Evolutionary conservation across 306 rosid genomes (phyloP), one percentile per base, ranked within the genome.

Genomic region (Glycine tomentella): DNA sequence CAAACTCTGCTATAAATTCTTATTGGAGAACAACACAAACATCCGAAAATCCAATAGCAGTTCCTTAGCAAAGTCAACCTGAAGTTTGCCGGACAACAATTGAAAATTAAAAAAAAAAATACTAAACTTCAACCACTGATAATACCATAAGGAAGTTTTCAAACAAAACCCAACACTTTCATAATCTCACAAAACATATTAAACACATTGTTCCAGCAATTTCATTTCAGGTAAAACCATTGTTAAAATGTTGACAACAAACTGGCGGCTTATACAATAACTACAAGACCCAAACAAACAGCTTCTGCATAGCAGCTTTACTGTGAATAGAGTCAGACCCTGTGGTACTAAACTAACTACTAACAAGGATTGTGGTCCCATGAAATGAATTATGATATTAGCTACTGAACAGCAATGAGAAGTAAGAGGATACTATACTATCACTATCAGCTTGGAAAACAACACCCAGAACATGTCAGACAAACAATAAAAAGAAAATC

Each of bases 371-470:
- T 42, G 75, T 40, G 57, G 77, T 46, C 62, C 82, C 31, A 25
- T 25, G 70, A 33, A 79, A 31, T n/a, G 65, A 62, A 63, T 38
- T 9, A 31, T 11, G 53, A 63, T 25, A 25, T 25, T 57, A 83
- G 74, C 38, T 57, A 46, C 77, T 66, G 40, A 56, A 58, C 69
- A 57, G 6, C 10, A 8, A n/a, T 3, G 57, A 63, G 62, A 78
- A 59, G 62, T 63, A 52, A 11, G 12, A 38, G 31, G 12, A 38
- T 25, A 59, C 69, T 12, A 42, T 12, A 42, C 67, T 51, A 80
- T 51, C 16, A 55, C 70, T 55, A 80, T 45, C 50, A 50, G 66
- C 64, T 40, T 76, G n/a, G 81, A 33, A 52, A 66, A 64, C 68
- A 34, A 44, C 10, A 1, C 73, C 79, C 67, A 42, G 8, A 78